These are phyloP conservation scores for Cercophora sp. DNA, from an alignment of 495 filamentous ascomycete species.

Conservation along the genomic window DNA sequence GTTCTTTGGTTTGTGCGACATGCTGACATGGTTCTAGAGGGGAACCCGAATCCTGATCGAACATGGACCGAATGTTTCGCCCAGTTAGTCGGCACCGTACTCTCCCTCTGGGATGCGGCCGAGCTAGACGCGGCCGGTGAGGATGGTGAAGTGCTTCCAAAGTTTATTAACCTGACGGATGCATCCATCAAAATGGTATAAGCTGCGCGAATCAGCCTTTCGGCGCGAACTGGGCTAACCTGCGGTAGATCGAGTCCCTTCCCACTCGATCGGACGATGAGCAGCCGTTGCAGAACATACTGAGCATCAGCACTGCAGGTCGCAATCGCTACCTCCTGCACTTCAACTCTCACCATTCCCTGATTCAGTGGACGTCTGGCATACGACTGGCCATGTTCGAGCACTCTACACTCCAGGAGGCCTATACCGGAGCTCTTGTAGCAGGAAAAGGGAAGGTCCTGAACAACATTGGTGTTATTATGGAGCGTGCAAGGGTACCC, in stretches of 20 bases:
- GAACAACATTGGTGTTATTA: constrained; percentile 81
- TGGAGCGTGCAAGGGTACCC: constrained; percentile 70
- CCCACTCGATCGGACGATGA: constrained; percentile 73
- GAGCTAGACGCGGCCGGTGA: constrained; percentile 84
- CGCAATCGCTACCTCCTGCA: constrained; percentile 93
- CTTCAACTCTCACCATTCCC: constrained; percentile 89
- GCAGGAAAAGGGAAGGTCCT: constrained; percentile 87
- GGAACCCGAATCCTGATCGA: constrained; percentile 77
- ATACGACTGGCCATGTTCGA: constrained; percentile 95
- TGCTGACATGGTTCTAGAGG: constrained; percentile 55
- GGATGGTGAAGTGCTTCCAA: constrained; percentile 82
- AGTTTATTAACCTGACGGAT: constrained; percentile 95
- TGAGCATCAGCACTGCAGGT: constrained; percentile 91
- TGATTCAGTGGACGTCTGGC: constrained; percentile 93
- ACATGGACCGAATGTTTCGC: constrained; percentile 97
- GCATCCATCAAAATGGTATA: constrained; percentile 93
- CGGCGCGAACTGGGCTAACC: background rate
- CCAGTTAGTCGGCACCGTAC: constrained; percentile 88
- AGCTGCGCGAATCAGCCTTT: background rate
- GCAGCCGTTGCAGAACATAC: constrained; percentile 81
- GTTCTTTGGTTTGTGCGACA: constrained; percentile 26
- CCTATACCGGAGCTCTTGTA: constrained; percentile 93
- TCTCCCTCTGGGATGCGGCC: constrained; percentile 94
- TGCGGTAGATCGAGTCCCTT: constrained; percentile 75
- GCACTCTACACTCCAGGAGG: constrained; percentile 87